Evolutionary conservation across 495 filamentous ascomycete genomes (phyloP).

Genomic region (Aspergillus ostianus): DNA sequence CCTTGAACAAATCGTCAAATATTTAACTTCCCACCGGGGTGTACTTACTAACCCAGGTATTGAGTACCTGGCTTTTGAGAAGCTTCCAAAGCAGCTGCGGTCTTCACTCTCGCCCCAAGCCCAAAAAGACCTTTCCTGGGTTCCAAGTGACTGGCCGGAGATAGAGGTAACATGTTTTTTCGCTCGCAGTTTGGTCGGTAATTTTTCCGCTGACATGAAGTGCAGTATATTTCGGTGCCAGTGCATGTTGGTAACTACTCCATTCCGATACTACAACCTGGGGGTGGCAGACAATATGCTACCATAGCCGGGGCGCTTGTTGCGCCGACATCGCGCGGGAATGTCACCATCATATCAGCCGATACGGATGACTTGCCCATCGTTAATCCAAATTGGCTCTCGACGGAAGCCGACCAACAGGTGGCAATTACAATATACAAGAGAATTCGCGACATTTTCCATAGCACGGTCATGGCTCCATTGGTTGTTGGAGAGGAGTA

Average conservation of each 20-base stretch:
- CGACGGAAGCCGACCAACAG: conserved; percentile 50
- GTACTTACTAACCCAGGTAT: conserved; percentile 41
- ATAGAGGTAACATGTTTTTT: conserved; percentile 36
- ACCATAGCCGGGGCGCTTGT: conserved; percentile 41
- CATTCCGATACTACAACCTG: conserved; percentile 34
- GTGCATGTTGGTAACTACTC: conserved; percentile 45
- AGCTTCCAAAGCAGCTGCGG: conserved; percentile 28
- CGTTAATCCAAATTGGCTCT: conserved; percentile 58
- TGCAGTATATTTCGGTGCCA: conserved; percentile 33
- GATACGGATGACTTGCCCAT: conserved; percentile 45
- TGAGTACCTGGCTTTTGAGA: conserved; percentile 52
- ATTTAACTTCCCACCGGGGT: conserved; percentile 24
- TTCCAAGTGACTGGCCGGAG: conserved; percentile 58
- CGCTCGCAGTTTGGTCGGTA: not conserved
- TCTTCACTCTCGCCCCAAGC: conserved; percentile 20
- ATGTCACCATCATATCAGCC: conserved; percentile 47
- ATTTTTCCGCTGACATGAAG: not conserved
- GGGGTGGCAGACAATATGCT: conserved; percentile 46
- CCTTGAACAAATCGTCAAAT: conserved; percentile 9
- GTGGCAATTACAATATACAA: conserved; percentile 52
- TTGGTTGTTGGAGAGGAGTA: conserved; percentile 47
- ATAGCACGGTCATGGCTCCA: conserved; percentile 31
- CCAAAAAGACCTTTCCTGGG: conserved; percentile 33
- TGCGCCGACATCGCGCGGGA: conserved; percentile 51
- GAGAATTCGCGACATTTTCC: conserved; percentile 43